Evolutionary conservation across 1,284 basidiomycete genomes (phyloP).

Genomic region (Heterobasidion parviporum): DNA sequence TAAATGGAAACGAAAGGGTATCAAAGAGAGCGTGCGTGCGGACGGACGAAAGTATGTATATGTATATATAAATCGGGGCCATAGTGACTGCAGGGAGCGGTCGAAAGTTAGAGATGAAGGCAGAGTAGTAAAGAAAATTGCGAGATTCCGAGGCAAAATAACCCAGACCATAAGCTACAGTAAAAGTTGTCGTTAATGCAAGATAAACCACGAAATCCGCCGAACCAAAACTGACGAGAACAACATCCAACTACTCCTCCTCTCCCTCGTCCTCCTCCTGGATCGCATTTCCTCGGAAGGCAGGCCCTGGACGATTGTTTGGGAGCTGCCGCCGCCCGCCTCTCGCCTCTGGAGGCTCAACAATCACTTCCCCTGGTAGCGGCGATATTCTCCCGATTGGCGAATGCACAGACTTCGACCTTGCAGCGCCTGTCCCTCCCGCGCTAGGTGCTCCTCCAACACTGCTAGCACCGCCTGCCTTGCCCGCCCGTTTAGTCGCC

Average conservation of each 20-base stretch:
- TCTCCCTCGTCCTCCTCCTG: slow-evolving; percentile 4
- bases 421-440: slow-evolving; percentile 11
- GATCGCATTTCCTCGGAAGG: slow-evolving; percentile 1
- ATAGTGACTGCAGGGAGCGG: no score
- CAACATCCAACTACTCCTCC: background rate
- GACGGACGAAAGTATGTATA: no score
- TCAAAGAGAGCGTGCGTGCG: no score
- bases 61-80: no score
- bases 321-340: slow-evolving; percentile 56
- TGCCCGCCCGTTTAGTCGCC: slow-evolving; percentile 15
- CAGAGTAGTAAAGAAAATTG: background rate
- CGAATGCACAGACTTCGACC: slow-evolving; percentile 44
- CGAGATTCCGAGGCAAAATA: background rate
- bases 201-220: background rate
- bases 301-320: slow-evolving; percentile 15
- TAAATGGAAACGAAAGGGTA: no score
- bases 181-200: background rate
- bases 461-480: slow-evolving; percentile 5
- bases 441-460: slow-evolving; percentile 6
- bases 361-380: slow-evolving; percentile 38
- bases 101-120: no score
- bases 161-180: background rate
- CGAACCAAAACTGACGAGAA: background rate
- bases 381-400: slow-evolving; percentile 52
- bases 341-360: slow-evolving; percentile 40